A percentile compares a stretch with the other conserved stretches of the same genome.
These are phyloP conservation scores for Terana coerulea DNA, from an alignment of 768 basidiomycete genomes.

Conservation along the genomic window DNA sequence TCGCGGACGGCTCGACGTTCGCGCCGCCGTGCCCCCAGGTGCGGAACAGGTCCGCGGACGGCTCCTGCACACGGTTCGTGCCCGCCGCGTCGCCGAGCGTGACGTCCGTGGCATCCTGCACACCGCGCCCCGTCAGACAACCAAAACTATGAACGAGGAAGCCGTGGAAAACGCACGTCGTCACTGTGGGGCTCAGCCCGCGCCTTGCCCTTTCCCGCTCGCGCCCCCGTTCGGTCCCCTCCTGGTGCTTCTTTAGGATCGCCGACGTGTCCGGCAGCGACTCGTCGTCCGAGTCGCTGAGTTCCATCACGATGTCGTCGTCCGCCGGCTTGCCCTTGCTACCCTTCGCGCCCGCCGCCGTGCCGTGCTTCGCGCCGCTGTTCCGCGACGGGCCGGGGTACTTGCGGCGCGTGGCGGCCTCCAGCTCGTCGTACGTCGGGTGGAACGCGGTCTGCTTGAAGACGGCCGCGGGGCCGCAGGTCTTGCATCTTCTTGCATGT, in stretches of 20 bases:
- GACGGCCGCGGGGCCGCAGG: conserved; percentile 40
- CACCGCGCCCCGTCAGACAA: background rate
- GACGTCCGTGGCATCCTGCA: conserved; percentile 5
- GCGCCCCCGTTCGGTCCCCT: background rate
- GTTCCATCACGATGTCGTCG: background rate
- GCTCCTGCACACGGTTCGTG: background rate
- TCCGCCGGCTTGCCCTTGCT: background rate
- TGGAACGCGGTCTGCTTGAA: conserved; percentile 69
- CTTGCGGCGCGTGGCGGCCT: conserved; percentile 33
- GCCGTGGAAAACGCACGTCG: conserved; percentile 1
- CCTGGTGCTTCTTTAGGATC: conserved; percentile 28
- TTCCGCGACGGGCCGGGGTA: conserved; percentile 20
- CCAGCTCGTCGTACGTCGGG: conserved; percentile 57
- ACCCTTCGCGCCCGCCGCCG: background rate
- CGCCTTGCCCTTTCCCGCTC: conserved; percentile 28
- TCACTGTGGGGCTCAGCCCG: conserved; percentile 21
- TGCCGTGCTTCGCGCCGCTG: background rate
- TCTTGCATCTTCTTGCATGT: conserved; percentile 67
- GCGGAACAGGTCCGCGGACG: conserved; percentile 32
- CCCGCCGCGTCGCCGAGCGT: conserved; percentile 5
- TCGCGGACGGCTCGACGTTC: conserved; percentile 62
- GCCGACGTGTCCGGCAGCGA: conserved; percentile 43
- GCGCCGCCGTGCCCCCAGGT: conserved; percentile 60
- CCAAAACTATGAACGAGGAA: background rate
- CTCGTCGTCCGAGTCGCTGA: conserved; percentile 36